These are phyloP conservation scores for Coriolopsis trogii DNA, from an alignment of 1,284 basidiomycete species.

Conservation along the genomic window DNA sequence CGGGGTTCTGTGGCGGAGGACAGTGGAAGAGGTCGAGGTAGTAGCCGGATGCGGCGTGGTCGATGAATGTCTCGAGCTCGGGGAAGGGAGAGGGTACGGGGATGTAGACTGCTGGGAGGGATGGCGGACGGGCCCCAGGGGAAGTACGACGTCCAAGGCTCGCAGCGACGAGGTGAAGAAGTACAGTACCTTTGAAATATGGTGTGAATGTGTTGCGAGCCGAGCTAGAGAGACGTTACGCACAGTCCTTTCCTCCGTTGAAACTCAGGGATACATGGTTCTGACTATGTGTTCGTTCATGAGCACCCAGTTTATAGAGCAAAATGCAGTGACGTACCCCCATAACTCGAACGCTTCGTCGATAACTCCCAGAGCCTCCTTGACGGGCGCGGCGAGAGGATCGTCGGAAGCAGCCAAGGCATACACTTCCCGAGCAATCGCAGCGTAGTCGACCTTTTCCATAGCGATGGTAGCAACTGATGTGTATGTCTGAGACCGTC, in stretches of 20 bases:
- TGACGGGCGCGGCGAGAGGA: constrained; percentile 63
- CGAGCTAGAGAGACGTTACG: constrained; percentile 35
- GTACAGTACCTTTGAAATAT: constrained; percentile 76
- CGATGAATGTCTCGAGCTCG: constrained; percentile 85
- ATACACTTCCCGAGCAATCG: constrained; percentile 61
- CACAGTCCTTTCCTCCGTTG: constrained; percentile 98
- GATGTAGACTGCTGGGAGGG: constrained; percentile 86
- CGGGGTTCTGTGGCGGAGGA: constrained; percentile 33
- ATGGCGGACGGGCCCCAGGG: constrained; percentile 39
- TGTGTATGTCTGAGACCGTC: too few relatives aligned
- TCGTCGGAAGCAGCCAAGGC: constrained; percentile 54
- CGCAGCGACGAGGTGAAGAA: constrained; percentile 88
- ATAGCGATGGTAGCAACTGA: too few relatives aligned
- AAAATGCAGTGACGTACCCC: constrained; percentile 61
- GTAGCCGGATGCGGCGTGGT: constrained; percentile 67
- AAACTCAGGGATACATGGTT: constrained; percentile 85
- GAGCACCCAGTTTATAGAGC: constrained; percentile 10
- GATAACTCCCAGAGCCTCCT: constrained; percentile 79
- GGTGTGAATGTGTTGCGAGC: background rate
- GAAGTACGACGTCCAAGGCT: constrained; percentile 54
- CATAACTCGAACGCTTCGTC: constrained; percentile 73
- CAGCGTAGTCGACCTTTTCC: constrained; percentile 28
- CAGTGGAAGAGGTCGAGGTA: constrained; percentile 79
- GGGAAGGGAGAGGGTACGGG: constrained; percentile 89
- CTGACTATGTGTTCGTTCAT: constrained; percentile 43